These are phyloP conservation scores for Pichia nanzhaoensis DNA, from an alignment of 805 yeast species.

Conservation along the genomic window DNA sequence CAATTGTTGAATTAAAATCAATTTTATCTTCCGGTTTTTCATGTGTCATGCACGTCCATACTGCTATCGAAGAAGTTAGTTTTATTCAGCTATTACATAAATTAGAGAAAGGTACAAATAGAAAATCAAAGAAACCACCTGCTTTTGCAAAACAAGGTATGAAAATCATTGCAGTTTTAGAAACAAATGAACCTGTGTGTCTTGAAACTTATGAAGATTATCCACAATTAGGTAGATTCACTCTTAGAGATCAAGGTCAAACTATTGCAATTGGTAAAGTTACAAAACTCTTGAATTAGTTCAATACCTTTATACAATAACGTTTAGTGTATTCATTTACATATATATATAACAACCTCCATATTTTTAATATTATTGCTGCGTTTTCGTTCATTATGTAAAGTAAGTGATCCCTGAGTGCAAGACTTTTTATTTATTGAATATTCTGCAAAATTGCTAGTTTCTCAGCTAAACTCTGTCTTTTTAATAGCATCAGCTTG, in stretches of 20 bases:
- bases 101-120: conserved; percentile 93
- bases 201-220: conserved; percentile 88
- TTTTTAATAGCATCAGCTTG: no score
- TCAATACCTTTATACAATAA: no score
- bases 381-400: no score
- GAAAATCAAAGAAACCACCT: conserved; percentile 94
- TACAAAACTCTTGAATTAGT: conserved; percentile 64
- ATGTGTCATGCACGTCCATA: conserved; percentile 98
- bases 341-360: neutral
- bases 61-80: conserved; percentile 93
- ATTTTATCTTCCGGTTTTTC: conserved; percentile 93
- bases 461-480: no score
- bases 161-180: conserved; percentile 92
- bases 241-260: conserved; percentile 96
- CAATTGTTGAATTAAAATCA: conserved; percentile 92
- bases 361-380: neutral
- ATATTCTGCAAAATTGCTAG: no score
- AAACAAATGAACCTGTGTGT: conserved; percentile 82
- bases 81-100: conserved; percentile 81
- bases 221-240: conserved; percentile 96
- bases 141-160: conserved; percentile 98
- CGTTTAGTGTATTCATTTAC: neutral
- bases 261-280: conserved; percentile 99
- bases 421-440: no score
- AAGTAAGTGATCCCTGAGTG: no score